phyloP scores from a whole-genome alignment of 805 yeast genomes.

The Priceomyces castillae region DNA sequence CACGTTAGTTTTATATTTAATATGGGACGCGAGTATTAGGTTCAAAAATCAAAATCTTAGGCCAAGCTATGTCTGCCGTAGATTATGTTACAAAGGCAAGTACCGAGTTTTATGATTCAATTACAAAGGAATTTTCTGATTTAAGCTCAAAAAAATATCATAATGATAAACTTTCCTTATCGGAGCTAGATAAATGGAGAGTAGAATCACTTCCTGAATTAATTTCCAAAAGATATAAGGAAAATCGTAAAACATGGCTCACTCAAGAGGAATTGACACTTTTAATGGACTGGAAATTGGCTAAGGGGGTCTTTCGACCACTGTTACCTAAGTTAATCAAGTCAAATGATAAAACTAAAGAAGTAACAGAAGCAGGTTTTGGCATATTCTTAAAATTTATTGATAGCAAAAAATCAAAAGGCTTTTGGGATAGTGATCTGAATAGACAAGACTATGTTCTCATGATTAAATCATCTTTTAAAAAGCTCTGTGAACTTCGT shows the following conservation, averaged over 20 bases:
- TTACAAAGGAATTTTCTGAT: slow-evolving; percentile 26
- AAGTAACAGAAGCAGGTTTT: slow-evolving; percentile 28
- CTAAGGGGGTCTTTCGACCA: slow-evolving; percentile 45
- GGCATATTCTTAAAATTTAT: slow-evolving; percentile 11
- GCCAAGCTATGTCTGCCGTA: slow-evolving; percentile 1
- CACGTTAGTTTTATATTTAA: too few relatives aligned
- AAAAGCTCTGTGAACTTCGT: slow-evolving; percentile 31
- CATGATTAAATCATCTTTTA: slow-evolving; percentile 23
- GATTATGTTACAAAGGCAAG: slow-evolving; percentile 16
- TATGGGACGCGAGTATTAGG: too few relatives aligned
- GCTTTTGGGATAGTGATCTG: slow-evolving; percentile 4
- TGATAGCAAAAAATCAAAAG: neutral
- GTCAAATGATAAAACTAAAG: slow-evolving; percentile 33
- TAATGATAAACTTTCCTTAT: slow-evolving; percentile 24
- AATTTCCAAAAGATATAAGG: slow-evolving; percentile 22
- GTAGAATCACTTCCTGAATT: slow-evolving; percentile 24
- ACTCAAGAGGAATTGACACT: slow-evolving; percentile 39
- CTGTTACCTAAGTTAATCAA: slow-evolving; percentile 39
- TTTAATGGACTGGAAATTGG: slow-evolving; percentile 50
- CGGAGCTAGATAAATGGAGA: slow-evolving; percentile 41
- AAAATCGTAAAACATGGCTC: slow-evolving; percentile 22
- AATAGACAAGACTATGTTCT: slow-evolving; percentile 15
- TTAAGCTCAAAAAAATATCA: slow-evolving; percentile 25
- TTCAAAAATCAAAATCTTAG: too few relatives aligned
- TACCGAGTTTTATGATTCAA: slow-evolving; percentile 22